Evolutionary conservation across 306 rosid species (phyloP).

Genomic region (Phaseolus lunatus): DNA sequence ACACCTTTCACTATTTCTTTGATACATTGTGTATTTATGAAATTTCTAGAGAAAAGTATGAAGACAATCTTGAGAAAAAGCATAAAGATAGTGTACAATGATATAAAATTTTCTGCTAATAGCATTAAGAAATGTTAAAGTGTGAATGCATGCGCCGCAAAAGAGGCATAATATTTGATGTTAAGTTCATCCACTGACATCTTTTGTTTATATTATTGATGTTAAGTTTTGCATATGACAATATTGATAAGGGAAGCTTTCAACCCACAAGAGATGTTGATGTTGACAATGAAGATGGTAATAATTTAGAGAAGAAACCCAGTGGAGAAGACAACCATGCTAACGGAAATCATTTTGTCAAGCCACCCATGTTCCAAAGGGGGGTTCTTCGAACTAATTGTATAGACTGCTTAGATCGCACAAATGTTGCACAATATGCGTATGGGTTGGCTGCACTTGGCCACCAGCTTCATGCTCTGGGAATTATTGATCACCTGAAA

Average conservation of each 20-base stretch:
- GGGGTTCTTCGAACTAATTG: constrained; percentile 91
- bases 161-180: constrained; percentile 2
- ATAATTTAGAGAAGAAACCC: constrained; percentile 44
- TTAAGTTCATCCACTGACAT: constrained; percentile 16
- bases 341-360: constrained; percentile 44
- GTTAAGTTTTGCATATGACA: constrained; percentile 34
- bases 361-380: constrained; percentile 58
- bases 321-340: constrained; percentile 50
- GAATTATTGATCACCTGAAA: constrained; percentile 62
- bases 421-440: constrained; percentile 87
- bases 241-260: constrained; percentile 34
- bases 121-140: neutral
- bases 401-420: constrained; percentile 90
- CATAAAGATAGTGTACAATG: neutral
- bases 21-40: neutral
- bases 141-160: neutral
- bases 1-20: constrained; percentile 1
- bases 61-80: constrained; percentile 3
- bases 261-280: constrained; percentile 22
- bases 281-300: constrained; percentile 48
- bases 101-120: constrained; percentile 3
- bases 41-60: neutral
- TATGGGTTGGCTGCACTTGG: constrained; percentile 82
- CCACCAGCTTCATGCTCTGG: constrained; percentile 66
- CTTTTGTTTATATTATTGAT: constrained; percentile 14